Conservation (phyloP, 441 rosid genomes). For the Eruca vesicaria region DNA sequence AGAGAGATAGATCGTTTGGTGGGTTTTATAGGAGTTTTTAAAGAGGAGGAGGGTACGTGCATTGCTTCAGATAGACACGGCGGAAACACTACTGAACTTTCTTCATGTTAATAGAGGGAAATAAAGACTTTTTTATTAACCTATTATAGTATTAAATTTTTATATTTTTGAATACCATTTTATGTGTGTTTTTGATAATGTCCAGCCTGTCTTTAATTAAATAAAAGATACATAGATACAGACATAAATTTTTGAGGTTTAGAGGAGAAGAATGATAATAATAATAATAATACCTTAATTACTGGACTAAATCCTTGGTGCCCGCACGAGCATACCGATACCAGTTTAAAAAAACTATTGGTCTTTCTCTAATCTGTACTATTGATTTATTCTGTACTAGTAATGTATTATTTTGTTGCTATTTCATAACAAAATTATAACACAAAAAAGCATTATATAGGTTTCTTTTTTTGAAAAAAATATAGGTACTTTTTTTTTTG, state of each 20-base stretch:
- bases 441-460: neutral
- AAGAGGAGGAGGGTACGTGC: slow-evolving; percentile 21
- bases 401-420: no score
- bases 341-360: neutral
- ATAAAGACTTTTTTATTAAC: neutral
- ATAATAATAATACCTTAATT: slow-evolving; percentile 17
- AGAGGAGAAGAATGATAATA: slow-evolving; percentile 27
- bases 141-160: neutral
- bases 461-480: neutral
- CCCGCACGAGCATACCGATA: neutral
- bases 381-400: no score
- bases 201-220: slow-evolving; percentile 26
- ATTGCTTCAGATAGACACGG: slow-evolving; percentile 27
- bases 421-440: neutral
- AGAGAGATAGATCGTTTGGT: neutral
- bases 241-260: slow-evolving; percentile 21
- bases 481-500: neutral
- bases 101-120: neutral
- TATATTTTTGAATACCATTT: neutral
- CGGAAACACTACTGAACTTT: slow-evolving; percentile 26
- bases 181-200: neutral
- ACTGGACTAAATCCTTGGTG: slow-evolving; percentile 27
- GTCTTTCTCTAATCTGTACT: neutral
- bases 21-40: neutral
- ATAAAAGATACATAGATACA: slow-evolving; percentile 1